Evolutionary conservation across 192 early-diverging fungal genomes (phyloP), one percentile per base, ranked within the genome.

Genomic region (Kickxella alabastrina): DNA sequence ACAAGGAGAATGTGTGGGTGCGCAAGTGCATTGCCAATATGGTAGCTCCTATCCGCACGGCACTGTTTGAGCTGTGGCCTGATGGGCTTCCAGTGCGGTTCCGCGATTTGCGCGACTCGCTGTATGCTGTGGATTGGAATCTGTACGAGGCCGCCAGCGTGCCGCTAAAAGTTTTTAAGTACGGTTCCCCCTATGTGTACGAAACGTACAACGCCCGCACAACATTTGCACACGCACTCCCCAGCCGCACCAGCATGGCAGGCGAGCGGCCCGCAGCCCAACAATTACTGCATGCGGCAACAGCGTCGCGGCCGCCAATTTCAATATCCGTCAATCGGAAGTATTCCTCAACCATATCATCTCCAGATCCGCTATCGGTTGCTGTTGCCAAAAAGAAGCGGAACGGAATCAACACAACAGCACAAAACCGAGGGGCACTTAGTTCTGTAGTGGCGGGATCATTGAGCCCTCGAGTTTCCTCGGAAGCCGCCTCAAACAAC

Each of bases 111-210:
- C 72, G 72, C 24, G 72, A 75, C 57, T 68, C 72, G 49, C 57
- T 75, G 29, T 75, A 75, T 47, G 72, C 72, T 4, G 72, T 66
- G 0, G 72, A 75, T 40, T 75, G 72, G 72, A 57, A 37, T n/a
- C 53, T 75, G 14, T 75, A 75, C 21, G 72, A 75, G 57, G 61
- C 61, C 2, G 72, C 72, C 17, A 75, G 72, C 44, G 57, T 46
- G 34, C 65, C 72, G 10, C 57, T 75, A 3, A 59, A 57, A 25
- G 72, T 75, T 13, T 65, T 68, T n/a, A 57, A 51, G 19, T 67
- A 49, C 42, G 59, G 71, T 0, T 52, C 54, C 17, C 65, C 71
- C 23, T 75, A 63, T 35, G 53, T 62, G 13, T 75, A 75, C 40
- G 65, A 75, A 48, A 49, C 55, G 4, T 68, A 53, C 57, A 27